Base-by-base conservation (phyloP, 2,329 filamentous ascomycete genomes). In the Bipolaris bicolor region DNA sequence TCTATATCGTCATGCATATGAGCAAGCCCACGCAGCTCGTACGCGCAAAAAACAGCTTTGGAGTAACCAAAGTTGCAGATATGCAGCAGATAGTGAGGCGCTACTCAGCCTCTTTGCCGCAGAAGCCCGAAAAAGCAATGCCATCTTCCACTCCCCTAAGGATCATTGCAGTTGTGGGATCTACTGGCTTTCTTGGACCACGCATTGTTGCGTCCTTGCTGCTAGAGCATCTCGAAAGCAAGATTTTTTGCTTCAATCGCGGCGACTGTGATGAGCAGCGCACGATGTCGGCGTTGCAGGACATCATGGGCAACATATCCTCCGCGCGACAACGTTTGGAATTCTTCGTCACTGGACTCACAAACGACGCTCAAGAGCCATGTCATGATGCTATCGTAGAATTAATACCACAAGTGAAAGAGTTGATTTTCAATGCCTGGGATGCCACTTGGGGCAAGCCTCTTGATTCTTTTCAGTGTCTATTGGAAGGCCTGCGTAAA, bases 391-490 rank as follows among this genome's bases (percentile, higher is more conserved):
- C n/a, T 15, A 33, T 47, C 20, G 16, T n/a, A 37, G 31, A n/a
- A 5, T 24, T 11, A 37, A 34, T 49, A 10, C 44, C 40, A 4
- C 50, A 48, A 0, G 65, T 83, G 1, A 76, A 77, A 0, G 69
- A 65, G 20, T 75, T 84, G n/a, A 79, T 85, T 43, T 81, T 83
- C 72, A 78, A 78, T 62, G 79, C 82, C 1, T 84, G 82, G 83
- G 70, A 78, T 2, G 82, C 84, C 29, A 82, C 85, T 67, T 86
- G 85, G 74, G 83, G 34, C 46, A 40, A 60, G 24, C 58, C 62
- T 15, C 53, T 66, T 13, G 7, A 7, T 11, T 50, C 55, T 13
- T 67, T 65, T 47, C 54, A 55, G 36, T 49, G 56, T 72, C 36
- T 75, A 68, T 20, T 76, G 68, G 41, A 11, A n/a, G 62, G 46